Evolutionary conservation across 2,329 filamentous ascomycete genomes (phyloP), one percentile per base, ranked within the genome.

Genomic region (Fusarium zealandicum): DNA sequence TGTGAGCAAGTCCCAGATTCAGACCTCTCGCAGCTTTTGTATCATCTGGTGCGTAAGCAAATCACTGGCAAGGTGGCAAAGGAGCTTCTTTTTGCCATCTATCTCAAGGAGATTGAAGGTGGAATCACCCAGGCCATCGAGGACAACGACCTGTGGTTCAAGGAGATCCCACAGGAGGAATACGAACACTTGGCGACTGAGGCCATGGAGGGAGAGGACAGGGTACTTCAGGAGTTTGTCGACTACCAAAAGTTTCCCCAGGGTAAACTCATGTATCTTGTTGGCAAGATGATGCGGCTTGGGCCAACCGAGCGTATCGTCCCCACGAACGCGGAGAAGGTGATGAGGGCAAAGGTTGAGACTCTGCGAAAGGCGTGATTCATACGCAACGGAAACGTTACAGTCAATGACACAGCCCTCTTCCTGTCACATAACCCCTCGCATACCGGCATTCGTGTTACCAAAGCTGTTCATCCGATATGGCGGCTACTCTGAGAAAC

Each of bases 191-290:
- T 86, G 6, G 82, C 81, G 0, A 70, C 76, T 3, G 50, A 69
- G 31, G 79, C 76, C 0, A 58, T 82, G 6, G 68, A 74, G 18
- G 78, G 75, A 1, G 79, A 85, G 59, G 74, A 79, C 1, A 74
- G 76, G 52, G 71, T 82, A 1, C 56, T 85, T 48, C 66, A 63
- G 37, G 76, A 80, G 61, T 84, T 85, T 55, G 54, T 71, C 31
- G 57, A 67, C 28, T 76, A 75, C 46, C 73, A 73, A 32, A 74
- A 73, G 43, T 82, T 80, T 52, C 83, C 82, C 0, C 76, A 81
- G 51, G 83, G 83, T 1, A 86, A 85, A 71, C 76, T 86, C 38
- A 85, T 85, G 82, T 85, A 79, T 61, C 72, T 86, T 2, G 79
- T 86, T 5, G 83, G 83, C 16, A 82, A 80, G 70, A 82, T 86